Percentiles rank a stretch among this genome's conserved stretches.
phyloP scores from a whole-genome alignment of 2,329 filamentous ascomycete genomes.

The Cladosporium cucumerinum region DNA sequence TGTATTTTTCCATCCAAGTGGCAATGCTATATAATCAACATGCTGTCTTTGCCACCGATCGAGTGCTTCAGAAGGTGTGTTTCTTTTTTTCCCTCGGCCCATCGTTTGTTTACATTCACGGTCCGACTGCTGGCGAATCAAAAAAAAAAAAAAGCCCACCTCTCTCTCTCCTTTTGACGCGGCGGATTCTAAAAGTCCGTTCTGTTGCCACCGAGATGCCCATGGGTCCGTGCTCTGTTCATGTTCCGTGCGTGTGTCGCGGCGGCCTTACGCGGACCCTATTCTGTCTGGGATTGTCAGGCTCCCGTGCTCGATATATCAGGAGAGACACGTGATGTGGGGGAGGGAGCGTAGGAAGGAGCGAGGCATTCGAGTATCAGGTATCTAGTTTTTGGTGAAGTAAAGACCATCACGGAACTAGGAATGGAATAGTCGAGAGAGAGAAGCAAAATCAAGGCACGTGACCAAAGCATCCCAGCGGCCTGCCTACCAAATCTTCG shows the following conservation, averaged over 20 bases:
- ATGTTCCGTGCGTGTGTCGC: background rate
- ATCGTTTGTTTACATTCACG: background rate
- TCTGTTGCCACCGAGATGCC: conserved; percentile 1
- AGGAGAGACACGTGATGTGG: conserved; percentile 1
- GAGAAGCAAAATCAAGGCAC: background rate
- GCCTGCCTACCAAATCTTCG: background rate
- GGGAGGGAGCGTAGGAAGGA: background rate
- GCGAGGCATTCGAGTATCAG: background rate
- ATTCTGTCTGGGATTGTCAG: conserved; percentile 13
- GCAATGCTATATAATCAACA: background rate
- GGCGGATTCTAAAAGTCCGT: background rate
- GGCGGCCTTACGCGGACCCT: conserved; percentile 1
- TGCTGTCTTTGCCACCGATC: background rate
- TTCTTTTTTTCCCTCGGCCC: background rate
- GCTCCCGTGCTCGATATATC: conserved; percentile 21
- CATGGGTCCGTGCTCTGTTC: background rate
- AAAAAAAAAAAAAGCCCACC: background rate
- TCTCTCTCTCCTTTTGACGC: background rate
- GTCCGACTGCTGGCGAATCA: background rate
- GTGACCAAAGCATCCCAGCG: background rate
- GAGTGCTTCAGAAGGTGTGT: background rate
- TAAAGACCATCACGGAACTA: too few species aligned
- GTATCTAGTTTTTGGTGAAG: background rate
- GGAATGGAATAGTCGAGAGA: background rate
- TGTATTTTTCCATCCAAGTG: background rate